Conservation (phyloP, 306 rosid species). For the Prunus armeniaca region DNA sequence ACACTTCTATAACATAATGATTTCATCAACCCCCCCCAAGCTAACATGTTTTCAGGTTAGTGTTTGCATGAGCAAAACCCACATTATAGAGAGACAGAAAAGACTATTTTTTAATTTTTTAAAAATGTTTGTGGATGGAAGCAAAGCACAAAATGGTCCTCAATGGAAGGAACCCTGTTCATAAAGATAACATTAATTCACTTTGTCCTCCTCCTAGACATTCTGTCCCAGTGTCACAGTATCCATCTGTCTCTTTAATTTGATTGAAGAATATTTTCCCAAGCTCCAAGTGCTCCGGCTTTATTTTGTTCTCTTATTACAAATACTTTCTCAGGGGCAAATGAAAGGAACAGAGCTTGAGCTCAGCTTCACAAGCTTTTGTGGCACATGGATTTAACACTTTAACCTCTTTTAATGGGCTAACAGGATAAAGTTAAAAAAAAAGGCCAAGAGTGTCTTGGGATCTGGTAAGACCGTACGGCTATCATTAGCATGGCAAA, state of each 20-base stretch:
- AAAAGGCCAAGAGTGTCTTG: constrained; percentile 38
- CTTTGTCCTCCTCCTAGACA: constrained; percentile 48
- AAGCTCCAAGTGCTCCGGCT: constrained; percentile 7
- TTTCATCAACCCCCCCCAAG: not conserved
- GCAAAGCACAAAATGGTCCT: not conserved
- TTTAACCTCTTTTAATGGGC: constrained; percentile 43
- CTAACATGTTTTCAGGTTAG: not conserved
- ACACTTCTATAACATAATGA: constrained; percentile 24
- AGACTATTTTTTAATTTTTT: too few relatives aligned
- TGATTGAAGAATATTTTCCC: constrained; percentile 54
- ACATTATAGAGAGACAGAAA: too few relatives aligned
- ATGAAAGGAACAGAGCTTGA: constrained; percentile 21
- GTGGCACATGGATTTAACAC: constrained; percentile 54
- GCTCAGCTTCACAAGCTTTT: constrained; percentile 40
- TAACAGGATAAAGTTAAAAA: constrained; percentile 26
- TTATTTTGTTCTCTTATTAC: constrained; percentile 29
- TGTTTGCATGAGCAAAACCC: not conserved
- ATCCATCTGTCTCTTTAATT: constrained; percentile 32
- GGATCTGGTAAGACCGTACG: constrained; percentile 54
- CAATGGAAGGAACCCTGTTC: constrained; percentile 27
- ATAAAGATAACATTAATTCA: constrained; percentile 32
- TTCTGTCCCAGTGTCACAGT: constrained; percentile 30
- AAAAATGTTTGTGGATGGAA: not conserved
- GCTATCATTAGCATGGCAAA: constrained; percentile 33
- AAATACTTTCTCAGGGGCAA: constrained; percentile 18